Evolutionary conservation across 441 rosid species (phyloP), one percentile per base, ranked within the genome.

Genomic region (Macaranga tanarius): DNA sequence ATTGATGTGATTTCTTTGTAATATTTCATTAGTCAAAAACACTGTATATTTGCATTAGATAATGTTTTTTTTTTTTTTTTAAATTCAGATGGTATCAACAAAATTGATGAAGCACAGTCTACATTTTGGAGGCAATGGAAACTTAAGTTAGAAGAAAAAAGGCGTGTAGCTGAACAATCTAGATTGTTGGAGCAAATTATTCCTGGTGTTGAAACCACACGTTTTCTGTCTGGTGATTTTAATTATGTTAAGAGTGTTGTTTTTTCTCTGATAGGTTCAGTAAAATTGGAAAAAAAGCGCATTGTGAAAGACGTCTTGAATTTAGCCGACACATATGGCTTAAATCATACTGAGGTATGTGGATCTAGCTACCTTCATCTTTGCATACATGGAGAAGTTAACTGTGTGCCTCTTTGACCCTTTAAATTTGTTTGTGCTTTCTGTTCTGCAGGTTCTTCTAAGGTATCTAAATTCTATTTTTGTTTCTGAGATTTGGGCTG

Each of bases 51-150:
- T 16, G 44, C 40, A 28, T 66, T 58, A 64, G 60, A 47, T 79
- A 58, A 69, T 65, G 52, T 34, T 76, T 44, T 56, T 69, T 61
- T 58, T 26, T 31, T 61, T 48, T 25, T 70, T 67, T 62, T 82
- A 71, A 77, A 66, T 72, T 72, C 86, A 96, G 98, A 91, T 86
- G 97, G 86, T 75, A 84, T 93, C 81, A 85, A 82, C 75, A 83
- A 87, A 84, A 88, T 95, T 60, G 93, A 90, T 77, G 83, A 85
- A 82, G 92, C 84, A 66, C 97, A 92, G 23, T 90, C 98, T 70
- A 88, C 93, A 52, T 96, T 96, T 79, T 93, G 99, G 99, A 88
- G 87, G 81, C 95, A 96, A 45, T 96, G 99, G 99, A 93, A 96
- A 81, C 79, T 88, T 76, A 92, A 93, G 79, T 81, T 96, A 80